Evolutionary conservation across 495 filamentous ascomycete species (phyloP), one percentile per base, ranked within the genome.

Genomic region (Penicillium tannophilum): DNA sequence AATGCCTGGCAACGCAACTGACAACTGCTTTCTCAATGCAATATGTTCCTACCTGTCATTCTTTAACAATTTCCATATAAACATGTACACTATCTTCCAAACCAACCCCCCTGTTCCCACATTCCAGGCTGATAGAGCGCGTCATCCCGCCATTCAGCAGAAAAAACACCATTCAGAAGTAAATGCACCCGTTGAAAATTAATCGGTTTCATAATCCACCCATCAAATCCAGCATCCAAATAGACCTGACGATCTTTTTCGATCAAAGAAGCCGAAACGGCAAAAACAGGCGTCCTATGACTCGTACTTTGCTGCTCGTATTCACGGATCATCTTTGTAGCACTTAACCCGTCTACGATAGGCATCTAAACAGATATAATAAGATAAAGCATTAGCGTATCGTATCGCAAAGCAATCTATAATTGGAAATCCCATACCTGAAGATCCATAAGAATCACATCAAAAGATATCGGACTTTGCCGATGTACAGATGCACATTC

Each of bases 391-490:
- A 51, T 48, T 55, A 55, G 52, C 33, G 0, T 36, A 36, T 36
- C 33, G 14, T 41, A 41, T 41, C 4, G 2, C 14, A 9, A 36
- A 19, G 41, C 6, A 14, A 23, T 1, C 14, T 26, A 6, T n/a
- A 20, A 24, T 23, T 54, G 33, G 47, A 7, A 23, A 19, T 16
- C 33, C 46, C 80, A 65, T 64, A 91, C 91, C 80, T 97, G 92
- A 79, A 97, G 90, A 67, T 97, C 92, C 92, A 97, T 97, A 62
- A 97, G 77, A n/a, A 97, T 78, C 17, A 91, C 87, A 74, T 96
- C 89, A 62, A 86, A 96, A 14, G 58, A 72, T 20, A 55, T 61
- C 0, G 83, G 75, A 51, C 80, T 79, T 35, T 88, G 86, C 35
- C 70, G 75, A 66, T 89, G 92, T 10, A 81, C 75, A 42, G 80